Evolutionary conservation across 352 stramenopile species (phyloP).

Genomic region (Phytophthora ramorum): DNA sequence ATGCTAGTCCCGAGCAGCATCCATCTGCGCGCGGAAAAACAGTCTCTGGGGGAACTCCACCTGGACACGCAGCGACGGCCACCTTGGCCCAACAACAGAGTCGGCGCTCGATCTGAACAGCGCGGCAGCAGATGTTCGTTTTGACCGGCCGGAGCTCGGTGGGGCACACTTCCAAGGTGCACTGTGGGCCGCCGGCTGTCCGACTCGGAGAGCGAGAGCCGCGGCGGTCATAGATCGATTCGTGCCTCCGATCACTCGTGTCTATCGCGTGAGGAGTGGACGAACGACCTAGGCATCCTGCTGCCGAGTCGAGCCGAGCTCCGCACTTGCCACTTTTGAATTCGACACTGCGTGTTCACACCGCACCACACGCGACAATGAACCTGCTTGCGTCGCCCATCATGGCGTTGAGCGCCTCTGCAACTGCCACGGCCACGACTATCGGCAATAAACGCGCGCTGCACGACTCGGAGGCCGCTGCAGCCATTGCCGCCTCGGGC

Average conservation of each 20-base stretch:
- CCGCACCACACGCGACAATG: not conserved
- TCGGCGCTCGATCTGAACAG: not conserved
- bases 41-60: too few species aligned
- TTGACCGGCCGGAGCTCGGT: slow-evolving; percentile 10
- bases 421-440: not conserved
- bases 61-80: not conserved
- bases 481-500: not conserved
- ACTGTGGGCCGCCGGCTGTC: slow-evolving; percentile 13
- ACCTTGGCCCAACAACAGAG: not conserved
- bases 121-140: slow-evolving; percentile 8
- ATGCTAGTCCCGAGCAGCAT: not conserved
- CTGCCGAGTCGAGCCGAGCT: not conserved
- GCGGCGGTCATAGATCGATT: slow-evolving; percentile 18
- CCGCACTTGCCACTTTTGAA: slow-evolving; percentile 25
- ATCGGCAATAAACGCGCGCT: slow-evolving; percentile 27
- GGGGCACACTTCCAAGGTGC: slow-evolving; percentile 13
- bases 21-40: slow-evolving; percentile 10
- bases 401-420: not conserved
- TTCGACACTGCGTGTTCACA: slow-evolving; percentile 19
- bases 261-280: slow-evolving; percentile 12
- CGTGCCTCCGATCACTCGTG: slow-evolving; percentile 24
- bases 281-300: not conserved
- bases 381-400: not conserved
- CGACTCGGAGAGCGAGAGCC: not conserved
- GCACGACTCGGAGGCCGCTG: not conserved